Conservation (phyloP, 2,329 filamentous ascomycete species). For the Fonsecaea multimorphosa region DNA sequence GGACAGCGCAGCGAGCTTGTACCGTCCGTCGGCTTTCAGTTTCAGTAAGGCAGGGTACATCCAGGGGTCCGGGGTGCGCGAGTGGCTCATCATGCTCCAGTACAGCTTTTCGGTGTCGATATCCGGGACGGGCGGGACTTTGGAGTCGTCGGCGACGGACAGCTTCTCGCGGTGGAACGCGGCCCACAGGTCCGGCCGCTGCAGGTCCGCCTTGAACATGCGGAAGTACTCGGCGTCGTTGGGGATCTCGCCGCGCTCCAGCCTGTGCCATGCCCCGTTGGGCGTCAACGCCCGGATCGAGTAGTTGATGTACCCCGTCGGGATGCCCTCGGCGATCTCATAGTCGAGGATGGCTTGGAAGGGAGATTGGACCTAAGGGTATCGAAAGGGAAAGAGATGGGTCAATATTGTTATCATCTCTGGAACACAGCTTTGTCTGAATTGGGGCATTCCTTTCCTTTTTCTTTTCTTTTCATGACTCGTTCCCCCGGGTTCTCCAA, state of each 20-base stretch:
- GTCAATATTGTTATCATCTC: not conserved
- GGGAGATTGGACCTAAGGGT: conserved; percentile 78
- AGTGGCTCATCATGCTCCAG: conserved; percentile 85
- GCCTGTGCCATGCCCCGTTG: conserved; percentile 81
- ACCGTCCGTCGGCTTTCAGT: conserved; percentile 68
- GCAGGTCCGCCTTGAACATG: conserved; percentile 76
- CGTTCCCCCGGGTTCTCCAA: not conserved
- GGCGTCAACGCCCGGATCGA: conserved; percentile 81
- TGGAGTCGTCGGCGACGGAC: conserved; percentile 33
- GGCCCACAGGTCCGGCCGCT: conserved; percentile 70
- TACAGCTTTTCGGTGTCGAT: conserved; percentile 83
- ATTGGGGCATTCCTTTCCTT: not conserved
- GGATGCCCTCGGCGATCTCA: conserved; percentile 76
- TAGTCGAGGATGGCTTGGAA: conserved; percentile 94
- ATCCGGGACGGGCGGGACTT: conserved; percentile 68
- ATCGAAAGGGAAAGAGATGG: too few relatives aligned
- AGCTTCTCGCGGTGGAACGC: conserved; percentile 56
- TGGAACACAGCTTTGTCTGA: not conserved
- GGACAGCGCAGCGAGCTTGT: conserved; percentile 79
- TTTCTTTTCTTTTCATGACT: not conserved
- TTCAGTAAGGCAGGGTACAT: conserved; percentile 82
- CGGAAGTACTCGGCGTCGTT: conserved; percentile 77
- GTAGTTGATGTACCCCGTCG: conserved; percentile 88
- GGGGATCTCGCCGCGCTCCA: conserved; percentile 82
- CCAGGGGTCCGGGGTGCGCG: conserved; percentile 76